A percentile compares a stretch with the other conserved stretches of the same genome.
phyloP scores from a whole-genome alignment of 495 filamentous ascomycete genomes.

The Tuber calosporum region DNA sequence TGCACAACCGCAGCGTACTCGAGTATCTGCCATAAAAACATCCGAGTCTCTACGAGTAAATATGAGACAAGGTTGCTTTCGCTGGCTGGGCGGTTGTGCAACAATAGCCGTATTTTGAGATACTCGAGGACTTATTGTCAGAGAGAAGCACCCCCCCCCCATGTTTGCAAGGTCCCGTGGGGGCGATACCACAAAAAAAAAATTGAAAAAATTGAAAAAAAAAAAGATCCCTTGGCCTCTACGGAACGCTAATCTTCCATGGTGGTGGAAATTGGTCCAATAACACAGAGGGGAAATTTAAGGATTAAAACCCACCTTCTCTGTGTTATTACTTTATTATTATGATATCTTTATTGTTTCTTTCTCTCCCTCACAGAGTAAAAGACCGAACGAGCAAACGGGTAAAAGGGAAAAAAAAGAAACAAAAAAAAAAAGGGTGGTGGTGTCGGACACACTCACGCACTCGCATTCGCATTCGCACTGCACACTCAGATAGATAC shows the following conservation, averaged over 20 bases:
- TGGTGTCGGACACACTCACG: background rate
- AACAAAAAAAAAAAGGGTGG: background rate
- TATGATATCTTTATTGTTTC: conserved; percentile 25
- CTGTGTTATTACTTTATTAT: conserved; percentile 20
- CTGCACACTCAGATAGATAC: background rate
- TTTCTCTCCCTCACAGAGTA: background rate
- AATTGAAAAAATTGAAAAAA: conserved; percentile 2
- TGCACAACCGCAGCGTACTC: conserved; percentile 19
- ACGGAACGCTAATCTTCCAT: conserved; percentile 27
- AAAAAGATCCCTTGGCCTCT: conserved; percentile 18
- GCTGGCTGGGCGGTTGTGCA: too few relatives aligned
- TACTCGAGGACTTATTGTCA: too few relatives aligned
- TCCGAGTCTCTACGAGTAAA: too few relatives aligned
- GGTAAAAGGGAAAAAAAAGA: background rate
- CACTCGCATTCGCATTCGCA: background rate
- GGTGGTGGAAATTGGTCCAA: conserved; percentile 33
- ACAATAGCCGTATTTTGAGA: too few relatives aligned
- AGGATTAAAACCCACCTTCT: conserved; percentile 14
- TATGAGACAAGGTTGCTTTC: too few relatives aligned
- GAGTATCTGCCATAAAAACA: conserved; percentile 4
- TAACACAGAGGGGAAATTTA: conserved; percentile 7
- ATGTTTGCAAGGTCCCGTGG: conserved; percentile 22
- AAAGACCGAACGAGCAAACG: background rate
- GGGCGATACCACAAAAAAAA: conserved; percentile 19
- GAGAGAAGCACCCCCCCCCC: background rate